Evolutionary conservation across 2,329 filamentous ascomycete species (phyloP), one percentile per base, ranked within the genome.

Genomic region (Aspergillus ruber): DNA sequence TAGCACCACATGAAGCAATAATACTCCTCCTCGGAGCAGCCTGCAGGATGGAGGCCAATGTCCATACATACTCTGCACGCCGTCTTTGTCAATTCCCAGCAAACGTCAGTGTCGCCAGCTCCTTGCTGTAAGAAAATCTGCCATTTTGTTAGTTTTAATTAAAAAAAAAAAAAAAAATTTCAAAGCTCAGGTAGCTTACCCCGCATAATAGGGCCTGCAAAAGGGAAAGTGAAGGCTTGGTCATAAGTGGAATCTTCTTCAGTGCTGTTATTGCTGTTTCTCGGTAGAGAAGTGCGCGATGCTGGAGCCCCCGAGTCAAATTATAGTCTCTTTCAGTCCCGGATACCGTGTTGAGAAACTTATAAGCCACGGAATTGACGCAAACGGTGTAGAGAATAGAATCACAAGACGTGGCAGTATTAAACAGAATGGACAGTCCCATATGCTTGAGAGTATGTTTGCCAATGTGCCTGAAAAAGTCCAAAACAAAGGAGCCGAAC

Each of bases 1-100:
- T 58, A 59, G 43, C 56, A 58, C 56, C 57, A 58, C 12, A 59
- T 45, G 17, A 56, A 42, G 42, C 57, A 59, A 45, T 52, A 57
- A 21, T 50, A 42, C 27, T 57, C 55, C 33, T 58, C 57, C 35
- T 55, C 53, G 15, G 42, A 3, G 29, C 9, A 12, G 20, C 44
- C 44, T 3, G 8, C 42, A 0, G 39, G n/a, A 13, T 49, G 42
- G 21, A 56, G 43, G 6, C 51, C 49, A 4, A 58, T 38, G 27
- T 55, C 57, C 21, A 51, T 55, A 35, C 53, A 55, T 2, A 54
- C 45, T 4, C 55, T 44, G 25, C 56, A 59, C 1, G 57, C 57
- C 12, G 56, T 50, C 8, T 47, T 50, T 10, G 55, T 53, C 8
- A 59, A 43, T 3, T 56, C 51, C 2, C 47, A 50, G n/a, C 56